Conservation (phyloP, 23 red algal genomes). For the Gracilaria caudata region DNA sequence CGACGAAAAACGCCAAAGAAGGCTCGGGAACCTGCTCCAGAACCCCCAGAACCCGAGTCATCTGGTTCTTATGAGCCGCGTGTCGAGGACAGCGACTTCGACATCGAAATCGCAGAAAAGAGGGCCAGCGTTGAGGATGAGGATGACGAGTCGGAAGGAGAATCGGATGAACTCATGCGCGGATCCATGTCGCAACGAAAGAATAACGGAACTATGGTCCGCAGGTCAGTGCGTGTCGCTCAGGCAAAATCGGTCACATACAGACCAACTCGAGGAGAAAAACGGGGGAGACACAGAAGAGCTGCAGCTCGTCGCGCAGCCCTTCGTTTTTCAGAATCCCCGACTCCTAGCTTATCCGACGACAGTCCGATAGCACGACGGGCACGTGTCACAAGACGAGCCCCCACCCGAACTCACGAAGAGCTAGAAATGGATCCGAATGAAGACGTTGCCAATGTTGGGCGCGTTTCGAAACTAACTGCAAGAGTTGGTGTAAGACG, state of each 20-base stretch:
- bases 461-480: neutral
- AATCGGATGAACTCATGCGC: constrained; percentile 18
- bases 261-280: neutral
- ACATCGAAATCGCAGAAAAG: constrained; percentile 31
- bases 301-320: constrained; percentile 17
- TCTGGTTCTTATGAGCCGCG: constrained; percentile 38
- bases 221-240: constrained; percentile 20
- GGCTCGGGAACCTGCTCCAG: neutral
- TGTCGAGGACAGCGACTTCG: constrained; percentile 51
- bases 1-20: constrained; percentile 12
- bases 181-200: constrained; percentile 27
- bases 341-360: constrained; percentile 23
- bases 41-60: constrained; percentile 26
- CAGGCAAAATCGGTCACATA: neutral
- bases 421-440: neutral
- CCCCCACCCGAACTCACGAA: neutral
- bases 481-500: neutral
- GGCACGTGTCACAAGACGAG: neutral
- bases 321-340: constrained; percentile 19
- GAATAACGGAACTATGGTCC: constrained; percentile 12
- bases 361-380: neutral
- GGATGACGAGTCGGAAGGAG: neutral
- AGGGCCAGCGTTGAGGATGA: constrained; percentile 9
- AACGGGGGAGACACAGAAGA: neutral
- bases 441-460: neutral